These are phyloP conservation scores for Fomitopsis schrenkii DNA, from an alignment of 1,284 basidiomycete genomes.

Conservation along the genomic window DNA sequence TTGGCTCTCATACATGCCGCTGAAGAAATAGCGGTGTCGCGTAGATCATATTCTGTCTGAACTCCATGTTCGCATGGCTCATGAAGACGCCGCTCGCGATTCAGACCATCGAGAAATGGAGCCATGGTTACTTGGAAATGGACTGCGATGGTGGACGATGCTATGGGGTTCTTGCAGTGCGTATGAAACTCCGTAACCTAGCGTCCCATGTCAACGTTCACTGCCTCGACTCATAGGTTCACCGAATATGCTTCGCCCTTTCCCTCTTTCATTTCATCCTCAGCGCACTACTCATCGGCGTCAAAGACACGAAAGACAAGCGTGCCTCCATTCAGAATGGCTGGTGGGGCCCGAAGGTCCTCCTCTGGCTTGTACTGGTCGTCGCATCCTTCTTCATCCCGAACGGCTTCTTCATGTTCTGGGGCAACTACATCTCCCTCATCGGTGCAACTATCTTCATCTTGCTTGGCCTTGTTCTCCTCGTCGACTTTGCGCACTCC, in stretches of 20 bases:
- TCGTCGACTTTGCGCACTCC: slow-evolving; percentile 98
- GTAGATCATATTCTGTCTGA: slow-evolving; percentile 92
- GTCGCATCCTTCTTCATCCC: slow-evolving; percentile 88
- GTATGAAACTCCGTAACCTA: slow-evolving; percentile 22
- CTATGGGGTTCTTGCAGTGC: slow-evolving; percentile 93
- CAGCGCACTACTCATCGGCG: slow-evolving; percentile 77
- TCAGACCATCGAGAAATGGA: slow-evolving; percentile 87
- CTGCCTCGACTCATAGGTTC: slow-evolving; percentile 55
- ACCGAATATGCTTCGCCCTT: slow-evolving; percentile 95
- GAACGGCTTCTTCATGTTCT: slow-evolving; percentile 93
- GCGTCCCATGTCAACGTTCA: not conserved
- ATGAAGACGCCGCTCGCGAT: slow-evolving; percentile 92
- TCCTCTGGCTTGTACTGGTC: slow-evolving; percentile 80
- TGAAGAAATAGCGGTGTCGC: not conserved
- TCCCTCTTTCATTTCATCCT: slow-evolving; percentile 87
- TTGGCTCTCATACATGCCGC: not conserved
- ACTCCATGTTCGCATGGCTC: slow-evolving; percentile 96
- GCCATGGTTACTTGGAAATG: slow-evolving; percentile 98
- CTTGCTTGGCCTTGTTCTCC: slow-evolving; percentile 91
- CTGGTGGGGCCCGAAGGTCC: slow-evolving; percentile 99
- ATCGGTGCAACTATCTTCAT: slow-evolving; percentile 95
- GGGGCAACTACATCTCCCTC: slow-evolving; percentile 91
- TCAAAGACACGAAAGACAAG: slow-evolving; percentile 87
- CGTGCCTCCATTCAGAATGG: slow-evolving; percentile 97
- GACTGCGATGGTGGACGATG: slow-evolving; percentile 91